Evolutionary conservation across 148 eudicot genomes (phyloP).

Genomic region (Fagopyrum homotropicum): DNA sequence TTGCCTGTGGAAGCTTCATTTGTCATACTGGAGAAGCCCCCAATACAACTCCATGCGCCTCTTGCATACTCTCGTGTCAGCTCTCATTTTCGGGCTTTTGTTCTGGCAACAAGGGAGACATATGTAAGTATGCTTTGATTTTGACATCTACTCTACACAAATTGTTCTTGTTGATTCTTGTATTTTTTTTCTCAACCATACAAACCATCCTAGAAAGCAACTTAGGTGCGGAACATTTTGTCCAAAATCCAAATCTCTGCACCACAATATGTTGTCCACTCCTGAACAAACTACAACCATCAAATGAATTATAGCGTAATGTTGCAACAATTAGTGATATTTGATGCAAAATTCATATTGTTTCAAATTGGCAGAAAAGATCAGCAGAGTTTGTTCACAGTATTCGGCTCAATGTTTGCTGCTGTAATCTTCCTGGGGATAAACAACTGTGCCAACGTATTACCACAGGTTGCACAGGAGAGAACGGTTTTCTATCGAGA

Average conservation of each 20-base stretch:
- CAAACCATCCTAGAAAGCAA: neutral
- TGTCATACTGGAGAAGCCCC: conserved; percentile 92
- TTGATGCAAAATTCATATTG: neutral
- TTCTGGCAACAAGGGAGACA: conserved; percentile 67
- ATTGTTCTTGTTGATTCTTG: no score
- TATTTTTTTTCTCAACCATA: neutral
- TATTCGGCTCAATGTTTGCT: conserved; percentile 53
- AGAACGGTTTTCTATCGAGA: conserved; percentile 70
- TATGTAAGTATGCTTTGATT: conserved; percentile 37
- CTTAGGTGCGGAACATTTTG: no score
- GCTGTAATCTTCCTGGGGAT: conserved; percentile 52
- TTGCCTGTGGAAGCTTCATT: conserved; percentile 75
- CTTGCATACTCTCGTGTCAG: conserved; percentile 25
- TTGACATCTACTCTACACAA: neutral
- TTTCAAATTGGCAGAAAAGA: conserved; percentile 41
- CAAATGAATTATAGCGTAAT: no score
- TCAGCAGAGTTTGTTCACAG: conserved; percentile 51
- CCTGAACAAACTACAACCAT: no score
- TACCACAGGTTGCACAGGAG: conserved; percentile 52
- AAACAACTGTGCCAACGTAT: conserved; percentile 37
- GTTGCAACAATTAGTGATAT: no score
- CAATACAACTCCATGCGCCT: conserved; percentile 57
- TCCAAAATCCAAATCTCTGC: no score
- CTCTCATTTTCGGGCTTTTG: conserved; percentile 49
- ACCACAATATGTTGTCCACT: no score